Evolutionary conservation across 192 early-diverging fungal species (phyloP).

Genomic region (Umbelopsis ramanniana): DNA sequence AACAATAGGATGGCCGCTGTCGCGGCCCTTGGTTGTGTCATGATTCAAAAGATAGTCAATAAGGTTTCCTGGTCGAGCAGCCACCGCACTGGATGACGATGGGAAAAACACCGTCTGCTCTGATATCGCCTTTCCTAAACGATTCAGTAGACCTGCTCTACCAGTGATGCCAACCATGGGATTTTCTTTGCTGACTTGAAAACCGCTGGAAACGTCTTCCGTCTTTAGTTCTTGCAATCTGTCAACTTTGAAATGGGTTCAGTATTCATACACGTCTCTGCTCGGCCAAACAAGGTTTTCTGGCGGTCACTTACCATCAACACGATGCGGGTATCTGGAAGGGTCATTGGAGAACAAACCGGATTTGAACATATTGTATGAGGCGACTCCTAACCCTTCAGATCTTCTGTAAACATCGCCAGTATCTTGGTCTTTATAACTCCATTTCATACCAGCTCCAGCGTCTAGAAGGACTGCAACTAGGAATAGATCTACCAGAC

Average conservation of each 20-base stretch:
- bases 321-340: conserved; percentile 59
- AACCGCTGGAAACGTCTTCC: conserved; percentile 48
- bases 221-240: conserved; percentile 14
- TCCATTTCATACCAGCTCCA: conserved; percentile 86
- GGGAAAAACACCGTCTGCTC: conserved; percentile 63
- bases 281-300: neutral
- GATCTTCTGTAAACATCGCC: conserved; percentile 64
- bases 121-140: conserved; percentile 62
- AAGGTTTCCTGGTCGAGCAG: conserved; percentile 82
- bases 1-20: neutral
- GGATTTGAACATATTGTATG: conserved; percentile 79
- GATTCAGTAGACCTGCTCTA: conserved; percentile 69
- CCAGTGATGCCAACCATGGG: conserved; percentile 82
- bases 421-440: conserved; percentile 58
- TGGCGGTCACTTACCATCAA: conserved; percentile 61
- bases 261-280: neutral
- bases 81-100: conserved; percentile 37
- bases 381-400: conserved; percentile 88
- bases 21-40: conserved; percentile 32
- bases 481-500: conserved; percentile 84
- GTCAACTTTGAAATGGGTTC: conserved; percentile 34
- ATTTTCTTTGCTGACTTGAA: conserved; percentile 82
- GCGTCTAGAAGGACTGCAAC: conserved; percentile 93
- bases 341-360: conserved; percentile 74
- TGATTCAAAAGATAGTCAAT: conserved; percentile 71